Evolutionary conservation across 176 grass and related monocot species (phyloP).

Genomic region (Carex cristatella): DNA sequence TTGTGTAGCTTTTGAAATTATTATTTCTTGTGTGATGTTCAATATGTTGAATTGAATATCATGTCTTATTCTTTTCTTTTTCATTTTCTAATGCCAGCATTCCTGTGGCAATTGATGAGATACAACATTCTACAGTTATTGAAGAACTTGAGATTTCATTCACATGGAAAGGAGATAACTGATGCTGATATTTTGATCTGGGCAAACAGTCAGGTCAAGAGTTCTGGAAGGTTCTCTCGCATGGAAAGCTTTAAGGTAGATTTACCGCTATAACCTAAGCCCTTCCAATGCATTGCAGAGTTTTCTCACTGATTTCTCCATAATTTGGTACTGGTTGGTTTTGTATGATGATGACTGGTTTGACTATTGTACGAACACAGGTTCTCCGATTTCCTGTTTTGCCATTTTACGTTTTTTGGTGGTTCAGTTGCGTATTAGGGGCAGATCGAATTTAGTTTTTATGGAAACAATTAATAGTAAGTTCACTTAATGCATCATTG

Average conservation of each 20-base stretch:
- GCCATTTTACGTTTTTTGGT: neutral
- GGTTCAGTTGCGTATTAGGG: neutral
- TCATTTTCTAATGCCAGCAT: constrained; percentile 44
- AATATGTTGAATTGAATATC: neutral
- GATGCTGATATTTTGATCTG: constrained; percentile 86
- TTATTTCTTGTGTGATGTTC: neutral
- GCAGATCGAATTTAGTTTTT: neutral
- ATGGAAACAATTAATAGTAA: neutral
- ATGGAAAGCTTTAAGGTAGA: constrained; percentile 96
- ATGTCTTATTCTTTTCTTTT: neutral
- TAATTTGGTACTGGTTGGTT: neutral
- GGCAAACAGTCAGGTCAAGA: constrained; percentile 88
- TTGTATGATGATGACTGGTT: neutral
- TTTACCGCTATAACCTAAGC: neutral
- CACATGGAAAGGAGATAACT: constrained; percentile 79
- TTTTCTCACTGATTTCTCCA: neutral
- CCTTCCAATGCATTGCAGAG: neutral
- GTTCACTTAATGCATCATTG: neutral
- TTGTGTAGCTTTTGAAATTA: neutral
- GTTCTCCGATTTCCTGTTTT: neutral
- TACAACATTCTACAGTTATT: constrained; percentile 86
- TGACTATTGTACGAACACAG: neutral
- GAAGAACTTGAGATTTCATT: constrained; percentile 87
- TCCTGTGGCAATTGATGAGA: constrained; percentile 96
- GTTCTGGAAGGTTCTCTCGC: constrained; percentile 67